Percentiles rank a stretch among this genome's conserved stretches.
phyloP scores from a whole-genome alignment of 148 eudicot genomes.

The Rhododendron ovatum region DNA sequence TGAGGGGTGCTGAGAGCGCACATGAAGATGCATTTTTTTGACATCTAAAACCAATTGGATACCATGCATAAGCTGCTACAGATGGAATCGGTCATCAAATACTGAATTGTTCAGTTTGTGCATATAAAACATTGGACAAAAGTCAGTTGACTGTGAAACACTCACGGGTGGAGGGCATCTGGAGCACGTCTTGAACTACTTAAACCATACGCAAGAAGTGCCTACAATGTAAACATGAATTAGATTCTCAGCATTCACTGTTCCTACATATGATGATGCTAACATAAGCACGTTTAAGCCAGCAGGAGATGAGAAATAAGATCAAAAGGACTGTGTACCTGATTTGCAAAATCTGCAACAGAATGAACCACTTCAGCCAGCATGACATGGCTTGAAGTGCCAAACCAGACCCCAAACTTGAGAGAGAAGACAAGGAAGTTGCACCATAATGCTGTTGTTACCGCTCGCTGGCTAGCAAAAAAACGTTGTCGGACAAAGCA shows the following conservation, averaged over 20 bases:
- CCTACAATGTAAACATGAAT: conserved; percentile 54
- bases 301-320: conserved; percentile 8
- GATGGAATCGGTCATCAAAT: background rate
- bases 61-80: background rate
- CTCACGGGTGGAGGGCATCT: conserved; percentile 98
- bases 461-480: conserved; percentile 76
- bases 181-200: conserved; percentile 97
- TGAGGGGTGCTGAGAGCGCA: background rate
- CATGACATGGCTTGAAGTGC: conserved; percentile 92
- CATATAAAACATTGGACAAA: background rate
- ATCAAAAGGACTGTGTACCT: conserved; percentile 36
- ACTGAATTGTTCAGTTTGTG: background rate
- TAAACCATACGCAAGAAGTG: conserved; percentile 95
- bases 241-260: conserved; percentile 31
- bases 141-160: conserved; percentile 7
- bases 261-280: conserved; percentile 4
- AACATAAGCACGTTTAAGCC: background rate
- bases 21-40: background rate
- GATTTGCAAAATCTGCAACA: conserved; percentile 92
- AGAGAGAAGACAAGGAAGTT: conserved; percentile 94
- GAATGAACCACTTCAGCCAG: conserved; percentile 92
- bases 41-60: background rate
- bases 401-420: conserved; percentile 91
- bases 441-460: conserved; percentile 92
- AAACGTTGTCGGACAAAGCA: background rate